A percentile compares a stretch with the other conserved stretches of the same genome.
Evolutionary conservation across 495 filamentous ascomycete species (phyloP).

Genomic region (Oidiodendron maius): DNA sequence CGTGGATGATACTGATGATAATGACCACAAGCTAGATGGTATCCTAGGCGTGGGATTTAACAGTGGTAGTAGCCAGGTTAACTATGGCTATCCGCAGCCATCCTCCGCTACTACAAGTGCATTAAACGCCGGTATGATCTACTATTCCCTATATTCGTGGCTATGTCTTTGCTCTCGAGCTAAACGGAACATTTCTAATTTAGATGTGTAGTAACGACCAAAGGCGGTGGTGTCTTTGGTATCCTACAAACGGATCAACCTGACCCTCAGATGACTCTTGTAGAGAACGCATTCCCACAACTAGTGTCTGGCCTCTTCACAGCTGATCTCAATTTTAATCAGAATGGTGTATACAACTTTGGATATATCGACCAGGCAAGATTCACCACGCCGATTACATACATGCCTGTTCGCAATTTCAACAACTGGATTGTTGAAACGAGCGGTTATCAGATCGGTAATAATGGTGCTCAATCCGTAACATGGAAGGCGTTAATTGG

Average conservation of each 20-base stretch:
- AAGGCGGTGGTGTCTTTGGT: not conserved
- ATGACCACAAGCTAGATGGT: not conserved
- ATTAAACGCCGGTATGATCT: not conserved
- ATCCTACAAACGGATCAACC: not conserved
- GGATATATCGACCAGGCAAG: not conserved
- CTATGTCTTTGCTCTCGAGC: too few species aligned
- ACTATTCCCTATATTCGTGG: too few species aligned
- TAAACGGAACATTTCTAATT: too few species aligned
- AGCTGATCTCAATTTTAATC: not conserved
- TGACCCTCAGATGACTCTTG: not conserved
- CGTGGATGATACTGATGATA: not conserved
- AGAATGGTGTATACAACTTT: not conserved
- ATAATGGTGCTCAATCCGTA: not conserved
- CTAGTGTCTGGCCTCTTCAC: not conserved
- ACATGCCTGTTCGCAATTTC: not conserved
- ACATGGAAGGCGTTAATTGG: not conserved
- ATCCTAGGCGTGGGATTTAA: not conserved
- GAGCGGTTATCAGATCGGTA: not conserved
- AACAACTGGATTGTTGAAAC: not conserved
- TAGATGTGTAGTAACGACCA: not conserved
- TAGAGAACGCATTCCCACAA: not conserved
- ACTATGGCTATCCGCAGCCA: not conserved
- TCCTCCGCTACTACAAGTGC: not conserved
- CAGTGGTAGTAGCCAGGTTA: not conserved
- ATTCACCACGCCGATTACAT: not conserved